phyloP scores from a whole-genome alignment of 306 rosid species.

The Gynostemma pentaphyllum region DNA sequence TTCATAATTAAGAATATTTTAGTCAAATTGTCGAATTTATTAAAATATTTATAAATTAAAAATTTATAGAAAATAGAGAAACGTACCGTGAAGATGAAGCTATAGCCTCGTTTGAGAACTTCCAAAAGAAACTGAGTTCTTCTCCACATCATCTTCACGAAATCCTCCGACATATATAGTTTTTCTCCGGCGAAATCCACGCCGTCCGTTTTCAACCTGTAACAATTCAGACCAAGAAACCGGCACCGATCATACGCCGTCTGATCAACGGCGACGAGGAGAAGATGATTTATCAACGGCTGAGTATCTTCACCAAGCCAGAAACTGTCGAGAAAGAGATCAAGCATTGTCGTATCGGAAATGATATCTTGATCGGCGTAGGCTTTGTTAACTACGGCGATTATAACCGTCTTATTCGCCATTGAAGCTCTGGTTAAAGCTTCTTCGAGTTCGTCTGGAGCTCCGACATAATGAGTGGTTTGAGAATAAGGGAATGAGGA shows the following conservation, averaged over 20 bases:
- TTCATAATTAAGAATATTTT: too few relatives aligned
- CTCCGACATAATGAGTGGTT: background rate
- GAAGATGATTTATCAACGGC: constrained; percentile 33
- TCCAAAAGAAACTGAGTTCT: constrained; percentile 42
- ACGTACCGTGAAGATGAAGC: constrained; percentile 53
- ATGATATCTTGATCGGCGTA: constrained; percentile 39
- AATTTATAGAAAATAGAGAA: background rate
- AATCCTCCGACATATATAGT: constrained; percentile 55
- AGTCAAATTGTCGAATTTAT: too few relatives aligned
- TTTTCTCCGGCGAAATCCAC: constrained; percentile 51
- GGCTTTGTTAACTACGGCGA: constrained; percentile 49
- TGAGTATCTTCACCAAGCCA: constrained; percentile 64
- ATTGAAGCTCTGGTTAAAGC: constrained; percentile 39
- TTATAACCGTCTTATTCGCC: constrained; percentile 55
- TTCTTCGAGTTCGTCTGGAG: constrained; percentile 30
- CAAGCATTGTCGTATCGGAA: constrained; percentile 49
- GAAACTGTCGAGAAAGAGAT: constrained; percentile 52
- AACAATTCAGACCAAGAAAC: constrained; percentile 43
- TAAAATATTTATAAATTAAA: background rate
- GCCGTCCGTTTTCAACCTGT: constrained; percentile 37
- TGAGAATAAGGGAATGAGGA: constrained; percentile 25
- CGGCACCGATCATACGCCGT: constrained; percentile 51
- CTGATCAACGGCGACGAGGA: constrained; percentile 57
- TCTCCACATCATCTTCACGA: constrained; percentile 78
- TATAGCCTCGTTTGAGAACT: constrained; percentile 69